Evolutionary conservation across 2,329 filamentous ascomycete genomes (phyloP).

Genomic region (Rhinocladiella similis): DNA sequence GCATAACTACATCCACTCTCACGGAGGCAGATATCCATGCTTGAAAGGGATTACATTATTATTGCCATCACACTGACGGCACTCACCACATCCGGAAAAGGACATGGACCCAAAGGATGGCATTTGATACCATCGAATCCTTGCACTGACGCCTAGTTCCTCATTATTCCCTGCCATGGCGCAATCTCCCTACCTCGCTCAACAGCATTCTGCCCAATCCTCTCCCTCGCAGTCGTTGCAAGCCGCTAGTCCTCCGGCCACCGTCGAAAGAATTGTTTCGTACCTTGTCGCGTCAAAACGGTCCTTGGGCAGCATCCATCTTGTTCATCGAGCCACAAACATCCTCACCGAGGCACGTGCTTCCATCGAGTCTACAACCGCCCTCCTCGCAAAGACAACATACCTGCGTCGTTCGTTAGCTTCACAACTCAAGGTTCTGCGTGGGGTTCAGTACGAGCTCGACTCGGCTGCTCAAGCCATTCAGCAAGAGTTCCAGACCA

Average conservation of each 20-base stretch:
- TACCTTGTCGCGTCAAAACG: constrained; percentile 86
- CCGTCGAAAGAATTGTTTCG: constrained; percentile 73
- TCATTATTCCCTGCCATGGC: constrained; percentile 23
- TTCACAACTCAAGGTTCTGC: constrained; percentile 46
- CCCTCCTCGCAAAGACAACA: constrained; percentile 68
- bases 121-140: background rate
- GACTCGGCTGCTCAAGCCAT: constrained; percentile 44
- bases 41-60: no score
- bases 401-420: constrained; percentile 66
- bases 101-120: background rate
- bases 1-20: no score
- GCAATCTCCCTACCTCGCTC: constrained; percentile 23
- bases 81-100: background rate
- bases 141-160: constrained; percentile 3
- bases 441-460: constrained; percentile 44
- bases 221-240: constrained; percentile 21
- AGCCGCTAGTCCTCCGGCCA: constrained; percentile 9
- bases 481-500: constrained; percentile 46
- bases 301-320: constrained; percentile 77
- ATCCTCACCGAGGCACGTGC: constrained; percentile 74
- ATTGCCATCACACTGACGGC: no score
- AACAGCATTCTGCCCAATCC: constrained; percentile 17
- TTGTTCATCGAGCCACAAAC: constrained; percentile 83
- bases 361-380: constrained; percentile 74
- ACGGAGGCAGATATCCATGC: no score